Evolutionary conservation across 495 filamentous ascomycete genomes (phyloP), one percentile per base, ranked within the genome.

Genomic region (Baudoinia panamericana): DNA sequence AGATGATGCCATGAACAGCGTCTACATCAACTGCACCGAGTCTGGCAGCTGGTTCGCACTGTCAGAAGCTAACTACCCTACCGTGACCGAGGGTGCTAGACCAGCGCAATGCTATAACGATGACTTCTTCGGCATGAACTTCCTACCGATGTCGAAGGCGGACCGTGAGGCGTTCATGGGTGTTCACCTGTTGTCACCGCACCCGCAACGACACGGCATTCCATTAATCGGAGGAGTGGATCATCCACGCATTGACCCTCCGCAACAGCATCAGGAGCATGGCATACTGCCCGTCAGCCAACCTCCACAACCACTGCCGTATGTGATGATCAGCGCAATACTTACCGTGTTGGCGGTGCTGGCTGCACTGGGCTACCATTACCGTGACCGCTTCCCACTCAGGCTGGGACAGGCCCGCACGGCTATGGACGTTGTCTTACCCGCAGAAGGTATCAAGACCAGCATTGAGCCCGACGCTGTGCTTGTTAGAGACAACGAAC

Each of bases 41-140:
- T 67, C 68, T 26, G 87, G 85, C 26, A 78, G 83, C 43, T 95
- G 87, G 84, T 97, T 88, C 60, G 90, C 87, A 13, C 72, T 97
- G 60, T 94, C 90, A 0, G 88, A 92, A 36, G 72, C 60, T 39
- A 79, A 74, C 3, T 97, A 93, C 51, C 90, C 90, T 6, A 57
- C 82, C 6, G 80, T 88, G 16, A 76, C 85, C 8, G 73, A 81
- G 17, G 72, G 76, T 4, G 77, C 79, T 3, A 59, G 66, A 43
- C 61, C 65, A 43, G 86, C 86, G 1, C 66, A 69, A 37, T 76
- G 75, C 48, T 76, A 79, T 44, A 66, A 66, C 27, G 65, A 70
- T 35, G 30, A 38, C 12, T 18, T 16, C 37, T 42, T 41, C 36
- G 31, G 25, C 19, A 4, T 43, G 6, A 31, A 21, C 5, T 16